Evolutionary conservation across 805 yeast genomes (phyloP).

Genomic region (Suhomyces tanzawaensis): DNA sequence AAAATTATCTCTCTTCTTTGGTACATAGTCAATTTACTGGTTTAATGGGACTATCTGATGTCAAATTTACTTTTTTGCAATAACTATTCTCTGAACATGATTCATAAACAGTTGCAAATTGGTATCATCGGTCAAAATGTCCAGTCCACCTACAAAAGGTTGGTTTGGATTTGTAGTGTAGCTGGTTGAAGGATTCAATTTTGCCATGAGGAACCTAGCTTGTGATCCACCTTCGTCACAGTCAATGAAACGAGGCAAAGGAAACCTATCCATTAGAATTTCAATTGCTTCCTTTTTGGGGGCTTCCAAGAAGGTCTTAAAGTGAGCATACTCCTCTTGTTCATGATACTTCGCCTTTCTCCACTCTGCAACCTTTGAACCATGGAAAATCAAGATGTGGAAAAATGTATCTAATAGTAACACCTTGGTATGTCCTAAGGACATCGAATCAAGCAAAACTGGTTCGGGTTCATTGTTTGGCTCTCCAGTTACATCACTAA

Average conservation of each 20-base stretch:
- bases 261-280: constrained; percentile 62
- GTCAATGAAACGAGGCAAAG: constrained; percentile 69
- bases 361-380: constrained; percentile 67
- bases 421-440: constrained; percentile 56
- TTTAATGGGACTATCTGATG: neutral
- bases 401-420: constrained; percentile 65
- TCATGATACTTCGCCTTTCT: constrained; percentile 62
- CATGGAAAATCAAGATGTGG: constrained; percentile 66
- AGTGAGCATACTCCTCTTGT: constrained; percentile 55
- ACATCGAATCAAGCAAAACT: constrained; percentile 61
- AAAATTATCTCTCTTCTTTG: neutral
- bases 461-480: constrained; percentile 51
- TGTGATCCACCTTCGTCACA: constrained; percentile 77
- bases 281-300: constrained; percentile 68
- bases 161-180: constrained; percentile 43
- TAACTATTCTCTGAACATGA: constrained; percentile 43
- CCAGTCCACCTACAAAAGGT: constrained; percentile 25
- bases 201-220: constrained; percentile 68
- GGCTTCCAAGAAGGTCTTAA: constrained; percentile 56
- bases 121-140: constrained; percentile 57
- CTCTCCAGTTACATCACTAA: constrained; percentile 29
- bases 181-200: constrained; percentile 63
- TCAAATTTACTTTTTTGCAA: constrained; percentile 8
- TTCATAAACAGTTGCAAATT: constrained; percentile 57
- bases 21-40: neutral